Base-by-base conservation (phyloP, 306 rosid genomes). In the Mimosa bimucronata region DNA sequence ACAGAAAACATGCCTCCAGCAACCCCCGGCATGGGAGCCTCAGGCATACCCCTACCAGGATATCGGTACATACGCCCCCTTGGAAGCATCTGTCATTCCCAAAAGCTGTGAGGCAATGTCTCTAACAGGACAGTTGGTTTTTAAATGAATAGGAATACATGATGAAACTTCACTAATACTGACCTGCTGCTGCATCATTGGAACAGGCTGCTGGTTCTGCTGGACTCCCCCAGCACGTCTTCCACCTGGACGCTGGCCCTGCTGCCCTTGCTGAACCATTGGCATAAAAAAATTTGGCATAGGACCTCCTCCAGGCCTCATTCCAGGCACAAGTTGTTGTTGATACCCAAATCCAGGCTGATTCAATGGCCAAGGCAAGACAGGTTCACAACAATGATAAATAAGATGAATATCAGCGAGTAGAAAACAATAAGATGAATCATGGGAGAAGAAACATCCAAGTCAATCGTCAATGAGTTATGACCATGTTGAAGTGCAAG, bases 321-420 rank as follows among this genome's bases (percentile, higher is more conserved):
- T 95, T 34, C 98, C 98, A 28, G 98, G 98, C 53, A 95, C 92
- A 80, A 95, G 97, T 77, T 95, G 98, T 85, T 95, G 98, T 73
- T 95, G 98, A 88, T 92, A 95, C 67, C 98, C 98, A 79, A 92
- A 95, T 69, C 98, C 98, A 82, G 98, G 91, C 98, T 95, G 89
- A 83, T 84, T 76, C 42, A 78, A 25, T 18, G 52, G 21, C 52
- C 7, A 77, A 75, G 68, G 46, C 53, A 58, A 50, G 79, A 34
- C 25, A 60, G 14, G 26, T 4, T 40, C 58, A 69, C 18, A 30
- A 37, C 37, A 23, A 28, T 55, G 10, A 70, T 25, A 72, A 73
- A 76, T 34, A 53, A 53, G 61, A 76, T 58, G 60, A 30, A 28
- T 58, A 57, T 58, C 66, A 13, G 16, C 21, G 4, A 30, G 50